These are phyloP conservation scores for Coemansia sp. DNA, from an alignment of 192 early-diverging fungal genomes.

Conservation along the genomic window DNA sequence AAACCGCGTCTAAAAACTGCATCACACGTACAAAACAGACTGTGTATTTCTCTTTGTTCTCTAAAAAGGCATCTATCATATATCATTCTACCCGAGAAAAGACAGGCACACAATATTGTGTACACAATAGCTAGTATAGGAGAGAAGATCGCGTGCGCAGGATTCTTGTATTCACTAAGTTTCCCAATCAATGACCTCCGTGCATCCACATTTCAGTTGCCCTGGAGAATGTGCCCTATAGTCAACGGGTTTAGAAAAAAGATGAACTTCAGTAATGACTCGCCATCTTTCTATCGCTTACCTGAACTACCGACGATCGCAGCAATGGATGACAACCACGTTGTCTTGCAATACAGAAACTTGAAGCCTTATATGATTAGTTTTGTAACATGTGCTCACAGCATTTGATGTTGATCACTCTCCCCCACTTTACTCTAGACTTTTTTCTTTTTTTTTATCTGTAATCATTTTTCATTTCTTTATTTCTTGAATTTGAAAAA, in stretches of 20 bases:
- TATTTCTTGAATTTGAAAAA: not conserved
- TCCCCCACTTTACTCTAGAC: no score
- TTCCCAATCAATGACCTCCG: not conserved
- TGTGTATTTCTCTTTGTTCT: not conserved
- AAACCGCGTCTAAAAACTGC: not conserved
- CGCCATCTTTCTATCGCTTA: not conserved
- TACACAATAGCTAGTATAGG: not conserved
- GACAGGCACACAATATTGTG: not conserved
- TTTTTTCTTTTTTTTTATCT: not conserved
- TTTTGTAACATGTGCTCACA: not conserved
- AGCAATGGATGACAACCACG: conserved; percentile 9
- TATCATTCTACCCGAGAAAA: not conserved
- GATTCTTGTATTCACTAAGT: not conserved
- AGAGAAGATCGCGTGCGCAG: not conserved
- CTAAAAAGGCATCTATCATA: not conserved
- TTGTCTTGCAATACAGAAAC: conserved; percentile 1
- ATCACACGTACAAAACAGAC: not conserved
- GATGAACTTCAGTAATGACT: not conserved
- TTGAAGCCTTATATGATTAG: not conserved
- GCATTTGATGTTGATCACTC: not conserved
- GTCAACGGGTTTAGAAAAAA: not conserved
- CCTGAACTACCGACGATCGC: not conserved
- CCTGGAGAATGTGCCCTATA: not conserved
- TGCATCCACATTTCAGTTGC: no score
- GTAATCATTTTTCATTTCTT: not conserved